A percentile compares a stretch with the other conserved stretches of the same genome.
Evolutionary conservation across 768 basidiomycete species (phyloP).

Genomic region (Rhodotorula toruloides): DNA sequence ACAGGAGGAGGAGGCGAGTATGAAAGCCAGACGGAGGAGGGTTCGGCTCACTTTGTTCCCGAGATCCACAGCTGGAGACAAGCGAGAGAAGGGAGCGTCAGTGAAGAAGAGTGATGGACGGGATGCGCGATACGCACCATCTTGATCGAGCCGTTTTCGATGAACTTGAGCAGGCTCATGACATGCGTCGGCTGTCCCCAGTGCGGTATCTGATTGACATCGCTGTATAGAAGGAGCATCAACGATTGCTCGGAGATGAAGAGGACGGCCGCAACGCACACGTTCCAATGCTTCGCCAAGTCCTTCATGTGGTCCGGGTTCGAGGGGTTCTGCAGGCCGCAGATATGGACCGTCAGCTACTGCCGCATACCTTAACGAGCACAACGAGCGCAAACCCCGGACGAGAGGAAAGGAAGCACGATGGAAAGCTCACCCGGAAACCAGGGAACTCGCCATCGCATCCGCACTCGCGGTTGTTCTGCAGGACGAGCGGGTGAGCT

Average conservation of each 20-base stretch:
- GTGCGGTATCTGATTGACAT: constrained; percentile 30
- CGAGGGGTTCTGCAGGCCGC: neutral
- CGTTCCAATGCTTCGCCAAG: constrained; percentile 39
- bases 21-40: neutral
- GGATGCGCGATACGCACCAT: too few relatives aligned
- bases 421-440: constrained; percentile 21
- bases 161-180: constrained; percentile 35
- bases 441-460: constrained; percentile 41
- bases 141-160: constrained; percentile 38
- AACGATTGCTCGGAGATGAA: neutral
- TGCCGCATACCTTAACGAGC: neutral
- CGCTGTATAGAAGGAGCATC: neutral
- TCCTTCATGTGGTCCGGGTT: constrained; percentile 32
- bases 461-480: constrained; percentile 40
- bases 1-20: neutral
- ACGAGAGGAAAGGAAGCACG: neutral
- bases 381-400: neutral
- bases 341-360: neutral
- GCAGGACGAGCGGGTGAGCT: neutral
- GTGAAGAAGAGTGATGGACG: too few relatives aligned
- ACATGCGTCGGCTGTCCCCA: constrained; percentile 38
- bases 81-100: neutral
- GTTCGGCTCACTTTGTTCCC: constrained; percentile 32
- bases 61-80: constrained; percentile 33
- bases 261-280: neutral